phyloP scores from a whole-genome alignment of 2,329 filamentous ascomycete species.

The Orbilia javanica region DNA sequence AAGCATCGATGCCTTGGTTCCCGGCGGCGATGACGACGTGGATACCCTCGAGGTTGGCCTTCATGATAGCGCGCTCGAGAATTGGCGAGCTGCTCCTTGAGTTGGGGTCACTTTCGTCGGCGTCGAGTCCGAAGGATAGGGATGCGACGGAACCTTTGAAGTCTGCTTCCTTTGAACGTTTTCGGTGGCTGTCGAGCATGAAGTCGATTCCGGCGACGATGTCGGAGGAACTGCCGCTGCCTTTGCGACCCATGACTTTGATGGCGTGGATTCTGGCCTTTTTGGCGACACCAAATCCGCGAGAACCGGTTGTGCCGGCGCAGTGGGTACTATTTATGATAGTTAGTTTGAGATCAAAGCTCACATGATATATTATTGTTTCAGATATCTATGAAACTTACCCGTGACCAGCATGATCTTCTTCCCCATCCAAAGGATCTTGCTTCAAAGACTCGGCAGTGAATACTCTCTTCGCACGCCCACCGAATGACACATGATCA shows the following conservation, averaged over 20 bases:
- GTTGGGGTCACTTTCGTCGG: conserved; percentile 44
- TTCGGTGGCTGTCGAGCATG: conserved; percentile 66
- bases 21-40: conserved; percentile 66
- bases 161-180: conserved; percentile 64
- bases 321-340: conserved; percentile 60
- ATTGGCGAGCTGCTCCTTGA: conserved; percentile 61
- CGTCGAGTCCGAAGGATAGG: conserved; percentile 71
- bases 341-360: conserved; percentile 6
- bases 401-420: conserved; percentile 69
- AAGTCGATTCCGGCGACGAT: conserved; percentile 66
- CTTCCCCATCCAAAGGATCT: conserved; percentile 67
- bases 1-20: conserved; percentile 63
- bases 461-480: conserved; percentile 59
- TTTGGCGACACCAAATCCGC: conserved; percentile 68
- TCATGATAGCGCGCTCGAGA: conserved; percentile 69
- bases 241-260: conserved; percentile 66
- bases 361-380: not conserved
- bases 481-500: conserved; percentile 61
- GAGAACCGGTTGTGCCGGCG: conserved; percentile 60
- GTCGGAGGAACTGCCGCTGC: conserved; percentile 66
- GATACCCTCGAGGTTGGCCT: conserved; percentile 66
- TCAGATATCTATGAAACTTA: not conserved
- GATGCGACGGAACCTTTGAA: conserved; percentile 67
- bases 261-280: conserved; percentile 67
- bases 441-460: conserved; percentile 62